Conservation (phyloP, 2,329 filamentous ascomycete species). For the Pseudogymnoascus verrucosus region DNA sequence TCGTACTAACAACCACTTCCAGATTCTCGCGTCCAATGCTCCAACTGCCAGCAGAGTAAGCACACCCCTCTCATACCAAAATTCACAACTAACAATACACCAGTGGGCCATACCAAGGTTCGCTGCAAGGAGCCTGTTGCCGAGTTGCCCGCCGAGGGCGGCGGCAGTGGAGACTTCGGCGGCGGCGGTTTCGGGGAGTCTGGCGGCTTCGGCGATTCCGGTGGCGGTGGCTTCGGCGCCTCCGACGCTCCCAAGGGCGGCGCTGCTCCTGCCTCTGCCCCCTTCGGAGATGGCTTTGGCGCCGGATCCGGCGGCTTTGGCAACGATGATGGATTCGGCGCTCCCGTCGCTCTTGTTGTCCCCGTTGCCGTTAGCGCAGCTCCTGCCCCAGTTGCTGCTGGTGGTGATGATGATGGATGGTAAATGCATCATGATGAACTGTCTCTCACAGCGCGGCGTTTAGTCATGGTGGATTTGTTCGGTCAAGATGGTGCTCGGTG, state of each 20-base stretch:
- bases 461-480: neutral
- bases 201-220: slow-evolving; percentile 11
- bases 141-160: slow-evolving; percentile 17
- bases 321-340: neutral
- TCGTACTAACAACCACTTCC: slow-evolving; percentile 17
- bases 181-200: slow-evolving; percentile 16
- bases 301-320: neutral
- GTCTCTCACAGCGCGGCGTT: neutral
- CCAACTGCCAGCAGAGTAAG: slow-evolving; percentile 43
- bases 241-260: neutral
- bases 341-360: neutral
- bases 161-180: slow-evolving; percentile 19
- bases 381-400: neutral
- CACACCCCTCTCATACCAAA: slow-evolving; percentile 10
- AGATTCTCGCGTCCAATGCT: slow-evolving; percentile 49
- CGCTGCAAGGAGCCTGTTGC: slow-evolving; percentile 31
- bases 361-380: neutral
- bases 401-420: neutral
- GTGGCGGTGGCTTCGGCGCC: slow-evolving; percentile 9
- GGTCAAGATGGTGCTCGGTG: neutral
- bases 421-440: neutral
- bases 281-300: neutral
- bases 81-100: slow-evolving; percentile 12
- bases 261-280: neutral
- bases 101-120: slow-evolving; percentile 33